Base-by-base conservation (phyloP, 768 basidiomycete species). In the Russula dissimulans region DNA sequence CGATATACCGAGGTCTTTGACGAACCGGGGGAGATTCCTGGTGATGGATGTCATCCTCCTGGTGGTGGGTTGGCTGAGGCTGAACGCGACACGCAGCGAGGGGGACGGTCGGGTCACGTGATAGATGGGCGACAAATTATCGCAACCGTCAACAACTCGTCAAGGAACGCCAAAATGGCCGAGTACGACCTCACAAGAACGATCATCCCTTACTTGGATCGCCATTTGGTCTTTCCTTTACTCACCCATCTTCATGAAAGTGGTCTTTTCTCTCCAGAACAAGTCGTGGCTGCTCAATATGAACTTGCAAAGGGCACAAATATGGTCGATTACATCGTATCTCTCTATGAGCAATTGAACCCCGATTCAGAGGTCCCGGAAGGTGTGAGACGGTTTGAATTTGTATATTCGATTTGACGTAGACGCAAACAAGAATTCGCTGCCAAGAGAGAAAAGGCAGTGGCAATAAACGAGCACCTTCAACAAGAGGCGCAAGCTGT, bases 251-350 rank as follows among this genome's bases (percentile, higher is more conserved):
- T 97, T 46, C 80, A 79, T 15, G 87, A 90, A 61, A 81, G 79
- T 9, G 81, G 82, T 17, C 74, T 89, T 43, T 97, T 94, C 72
- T 80, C 91, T 1, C 77, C 80, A 22, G 80, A 89, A 44, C 84
- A 98, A 66, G 81, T 98, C 59, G 84, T 85, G 59, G 76, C 84
- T 43, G 95, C 97, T 41, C 95, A 97, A 76, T 95, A 97, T 87
- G 94, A 97, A 69, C 86, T 98, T 56, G 91, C 93, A 57, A 95
- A 92, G 71, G 91, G 87, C 63, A 99, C 97, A 48, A 97, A 99
- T 73, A 97, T 98, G 95, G 87, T 95, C 60, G 95, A 95, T 73
- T 99, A 95, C 69, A 86, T 91, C 29, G 82, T 86, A 61, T 81
- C 79, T 65, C 75, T 97, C 67, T 92, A 91, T 68, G 75, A 86